phyloP scores from a whole-genome alignment of 345 rosid genomes.

The Gossypium ekmanianum region DNA sequence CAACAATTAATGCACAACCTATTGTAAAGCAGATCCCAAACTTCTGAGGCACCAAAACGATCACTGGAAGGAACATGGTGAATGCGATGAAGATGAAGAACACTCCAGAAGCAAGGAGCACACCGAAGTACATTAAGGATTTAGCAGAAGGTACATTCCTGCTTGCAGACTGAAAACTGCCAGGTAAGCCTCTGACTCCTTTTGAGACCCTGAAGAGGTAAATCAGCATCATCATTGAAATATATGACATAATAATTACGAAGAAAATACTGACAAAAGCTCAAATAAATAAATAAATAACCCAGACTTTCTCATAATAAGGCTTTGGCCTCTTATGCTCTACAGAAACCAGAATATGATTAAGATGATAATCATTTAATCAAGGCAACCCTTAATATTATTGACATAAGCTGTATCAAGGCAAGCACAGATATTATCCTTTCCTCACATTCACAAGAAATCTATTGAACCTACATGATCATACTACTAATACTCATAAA shows the following conservation, averaged over 20 bases:
- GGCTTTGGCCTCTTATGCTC: not conserved
- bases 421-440: not conserved
- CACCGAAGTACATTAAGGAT: slow-evolving; percentile 49
- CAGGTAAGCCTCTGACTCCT: slow-evolving; percentile 58
- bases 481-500: not conserved
- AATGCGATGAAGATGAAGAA: slow-evolving; percentile 59
- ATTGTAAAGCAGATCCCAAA: slow-evolving; percentile 66
- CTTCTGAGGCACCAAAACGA: slow-evolving; percentile 70
- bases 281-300: not conserved
- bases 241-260: not conserved
- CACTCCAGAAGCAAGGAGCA: slow-evolving; percentile 54
- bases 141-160: slow-evolving; percentile 58
- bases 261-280: not conserved
- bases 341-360: not conserved
- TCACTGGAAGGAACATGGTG: slow-evolving; percentile 70
- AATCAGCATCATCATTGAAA: not conserved
- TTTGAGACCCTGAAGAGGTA: slow-evolving; percentile 42
- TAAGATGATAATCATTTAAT: not conserved
- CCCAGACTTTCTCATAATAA: not conserved
- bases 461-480: not conserved
- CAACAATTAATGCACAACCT: slow-evolving; percentile 52
- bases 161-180: slow-evolving; percentile 50
- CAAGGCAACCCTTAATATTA: not conserved
- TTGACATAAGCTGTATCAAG: not conserved
- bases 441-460: not conserved